Evolutionary conservation across 2,329 filamentous ascomycete genomes (phyloP), one percentile per base, ranked within the genome.

Genomic region (Fusarium piperis): DNA sequence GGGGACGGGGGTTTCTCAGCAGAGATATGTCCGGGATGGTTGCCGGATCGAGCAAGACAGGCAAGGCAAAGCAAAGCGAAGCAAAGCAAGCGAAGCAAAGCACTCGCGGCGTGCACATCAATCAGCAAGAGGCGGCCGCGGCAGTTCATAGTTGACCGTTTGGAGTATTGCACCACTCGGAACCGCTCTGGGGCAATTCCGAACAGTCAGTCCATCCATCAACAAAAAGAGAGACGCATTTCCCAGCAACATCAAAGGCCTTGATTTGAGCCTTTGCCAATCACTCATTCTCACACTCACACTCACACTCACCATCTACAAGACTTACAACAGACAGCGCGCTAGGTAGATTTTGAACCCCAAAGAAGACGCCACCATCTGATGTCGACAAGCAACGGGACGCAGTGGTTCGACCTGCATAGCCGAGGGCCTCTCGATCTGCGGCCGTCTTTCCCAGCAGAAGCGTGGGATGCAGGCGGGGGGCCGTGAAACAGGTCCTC

Each of bases 391-490:
- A 72, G 59, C 68, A 67, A 57, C 53, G 64, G 68, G 68, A 71
- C 63, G 71, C 68, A 76, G 67, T 75, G 74, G 73, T 75, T 77
- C 76, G 76, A 76, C 77, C 74, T 81, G 80, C 80, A 82, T 81
- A 81, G 70, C 80, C 79, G 80, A 81, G 78, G 79, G 80, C 70
- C 79, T 77, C 78, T 76, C 70, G 73, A 78, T 78, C 78, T 81
- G 79, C 79, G 78, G 72, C 78, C 78, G 69, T 53, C 69, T 67
- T 74, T 74, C 67, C 74, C 73, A 80, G 78, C 79, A 78, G 74
- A 77, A 78, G 77, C 75, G 73, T 76, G 76, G 74, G 76, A 77
- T 76, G 71, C 71, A 76, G 70, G 68, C 65, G 57, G 73, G 73
- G 74, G 70, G 59, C 57, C 60, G 67, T 74, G 73, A 73, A 74